These are phyloP conservation scores for Phytopythium kandeliae DNA, from an alignment of 352 stramenopile genomes.

Conservation along the genomic window DNA sequence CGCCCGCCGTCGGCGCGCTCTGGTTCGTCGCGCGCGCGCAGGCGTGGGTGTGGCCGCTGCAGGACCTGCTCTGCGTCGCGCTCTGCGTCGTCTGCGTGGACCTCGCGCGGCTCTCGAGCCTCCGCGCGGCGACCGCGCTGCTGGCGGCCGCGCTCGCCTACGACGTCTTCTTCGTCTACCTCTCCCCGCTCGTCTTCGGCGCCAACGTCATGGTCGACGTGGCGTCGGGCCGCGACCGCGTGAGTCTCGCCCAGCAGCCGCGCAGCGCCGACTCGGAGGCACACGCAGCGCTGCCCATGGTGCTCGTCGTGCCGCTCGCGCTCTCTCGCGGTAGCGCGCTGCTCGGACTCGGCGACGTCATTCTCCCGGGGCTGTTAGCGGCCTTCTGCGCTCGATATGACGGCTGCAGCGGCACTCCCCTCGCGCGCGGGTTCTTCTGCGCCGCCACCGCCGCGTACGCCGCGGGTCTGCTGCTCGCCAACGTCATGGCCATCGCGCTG, in stretches of 20 bases:
- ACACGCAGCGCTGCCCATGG: slow-evolving; percentile 37
- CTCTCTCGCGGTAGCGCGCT: slow-evolving; percentile 89
- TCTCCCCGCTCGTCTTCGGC: slow-evolving; percentile 80
- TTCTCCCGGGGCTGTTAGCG: slow-evolving; percentile 89
- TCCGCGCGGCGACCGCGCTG: slow-evolving; percentile 80
- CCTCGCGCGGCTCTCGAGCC: slow-evolving; percentile 67
- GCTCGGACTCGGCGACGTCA: slow-evolving; percentile 93
- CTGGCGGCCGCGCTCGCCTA: slow-evolving; percentile 89
- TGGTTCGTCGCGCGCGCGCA: slow-evolving; percentile 63
- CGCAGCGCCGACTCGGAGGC: slow-evolving; percentile 13
- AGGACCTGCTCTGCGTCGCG: slow-evolving; percentile 85
- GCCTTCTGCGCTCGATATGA: slow-evolving; percentile 91
- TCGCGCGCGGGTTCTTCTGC: slow-evolving; percentile 78
- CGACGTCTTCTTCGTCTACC: slow-evolving; percentile 94
- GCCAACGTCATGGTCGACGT: slow-evolving; percentile 91
- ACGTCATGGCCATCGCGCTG: slow-evolving; percentile 88
- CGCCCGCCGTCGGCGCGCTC: slow-evolving; percentile 20
- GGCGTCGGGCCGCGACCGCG: slow-evolving; percentile 42
- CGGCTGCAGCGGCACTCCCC: slow-evolving; percentile 50
- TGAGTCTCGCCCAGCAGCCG: slow-evolving; percentile 2
- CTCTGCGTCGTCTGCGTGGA: slow-evolving; percentile 89
- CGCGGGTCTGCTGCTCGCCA: slow-evolving; percentile 88
- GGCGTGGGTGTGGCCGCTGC: slow-evolving; percentile 74
- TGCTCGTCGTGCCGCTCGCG: slow-evolving; percentile 86
- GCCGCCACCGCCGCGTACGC: slow-evolving; percentile 72